Base-by-base conservation (phyloP, 2,329 filamentous ascomycete species). In the Aspergillus neotritici region DNA sequence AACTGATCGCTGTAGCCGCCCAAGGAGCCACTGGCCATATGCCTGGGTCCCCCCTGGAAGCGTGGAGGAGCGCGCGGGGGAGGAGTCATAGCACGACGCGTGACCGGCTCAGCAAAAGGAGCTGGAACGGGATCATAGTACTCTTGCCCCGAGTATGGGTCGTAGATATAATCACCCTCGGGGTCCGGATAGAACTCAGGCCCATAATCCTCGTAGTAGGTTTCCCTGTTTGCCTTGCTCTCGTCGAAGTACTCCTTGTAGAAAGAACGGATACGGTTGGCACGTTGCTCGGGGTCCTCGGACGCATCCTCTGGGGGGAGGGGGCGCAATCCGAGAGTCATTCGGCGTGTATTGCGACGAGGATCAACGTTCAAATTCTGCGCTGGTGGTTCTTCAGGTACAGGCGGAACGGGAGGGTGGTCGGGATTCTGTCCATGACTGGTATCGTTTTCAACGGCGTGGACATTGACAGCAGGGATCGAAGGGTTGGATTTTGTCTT, bases 221-320 rank as follows among this genome's bases (percentile, higher is more conserved):
- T 70, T 30, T 69, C 69, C 48, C 63, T 55, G 33, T 68, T 70
- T 2, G 70, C 66, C 62, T 82, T 86, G 46, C 75, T 80, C 33
- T 96, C 91, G 53, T 97, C 93, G 57, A 98, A 98, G 71, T 98
- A 98, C 64, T 98, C 93, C 72, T 96, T 96, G 74, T 98, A 98
- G 73, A 98, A 98, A 4, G 93, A 98, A 64, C 93, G 81, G 54
- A 98, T 98, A 46, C 93, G 83, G 73, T 96, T 97, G 51, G 93
- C 93, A 58, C 93, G 82, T 60, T 91, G 83, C 66, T 97, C 93
- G 0, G 93, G 89, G 62, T 96, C 91, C 62, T 97, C 93, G 3
- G 83, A 80, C 34, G 87, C 81, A 51, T 94, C 86, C 59, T 90
- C 83, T 30, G 89, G 87, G 4, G 93, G 93, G 49, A 98, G 76